phyloP scores from a whole-genome alignment of 2,329 filamentous ascomycete genomes.

The Paraphoma chrysanthemicola region DNA sequence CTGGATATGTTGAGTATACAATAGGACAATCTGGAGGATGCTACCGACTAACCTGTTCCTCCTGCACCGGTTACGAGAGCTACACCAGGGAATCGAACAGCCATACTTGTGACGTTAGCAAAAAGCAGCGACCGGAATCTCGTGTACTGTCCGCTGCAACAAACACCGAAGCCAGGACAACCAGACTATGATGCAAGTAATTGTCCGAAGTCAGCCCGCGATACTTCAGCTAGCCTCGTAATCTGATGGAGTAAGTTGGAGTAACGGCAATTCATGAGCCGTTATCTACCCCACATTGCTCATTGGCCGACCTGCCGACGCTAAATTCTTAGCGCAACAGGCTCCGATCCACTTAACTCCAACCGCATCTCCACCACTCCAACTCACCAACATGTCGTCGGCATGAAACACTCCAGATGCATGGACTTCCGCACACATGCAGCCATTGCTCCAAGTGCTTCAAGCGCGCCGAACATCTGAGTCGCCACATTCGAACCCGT shows the following conservation, averaged over 20 bases:
- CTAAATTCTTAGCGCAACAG: neutral
- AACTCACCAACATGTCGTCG: constrained; percentile 7
- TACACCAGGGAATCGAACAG: constrained; percentile 32
- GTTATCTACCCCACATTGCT: neutral
- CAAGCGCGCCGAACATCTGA: constrained; percentile 41
- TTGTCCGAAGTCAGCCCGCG: no score
- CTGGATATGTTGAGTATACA: constrained; percentile 38
- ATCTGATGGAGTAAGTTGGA: constrained; percentile 3
- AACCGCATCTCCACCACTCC: constrained; percentile 19
- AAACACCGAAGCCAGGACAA: no score
- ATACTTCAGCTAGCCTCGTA: neutral
- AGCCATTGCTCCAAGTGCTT: constrained; percentile 34
- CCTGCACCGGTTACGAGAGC: constrained; percentile 45
- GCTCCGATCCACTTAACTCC: constrained; percentile 4
- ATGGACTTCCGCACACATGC: constrained; percentile 33
- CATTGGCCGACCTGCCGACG: neutral
- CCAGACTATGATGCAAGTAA: no score
- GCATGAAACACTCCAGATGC: constrained; percentile 21
- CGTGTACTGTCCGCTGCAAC: no score
- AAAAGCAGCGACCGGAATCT: no score
- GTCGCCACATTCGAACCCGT: constrained; percentile 41
- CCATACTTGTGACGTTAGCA: neutral
- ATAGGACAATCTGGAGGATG: neutral
- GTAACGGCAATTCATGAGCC: neutral
- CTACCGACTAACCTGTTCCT: constrained; percentile 34